These are phyloP conservation scores for Penicillium goetzii DNA, from an alignment of 495 filamentous ascomycete species.

Conservation along the genomic window DNA sequence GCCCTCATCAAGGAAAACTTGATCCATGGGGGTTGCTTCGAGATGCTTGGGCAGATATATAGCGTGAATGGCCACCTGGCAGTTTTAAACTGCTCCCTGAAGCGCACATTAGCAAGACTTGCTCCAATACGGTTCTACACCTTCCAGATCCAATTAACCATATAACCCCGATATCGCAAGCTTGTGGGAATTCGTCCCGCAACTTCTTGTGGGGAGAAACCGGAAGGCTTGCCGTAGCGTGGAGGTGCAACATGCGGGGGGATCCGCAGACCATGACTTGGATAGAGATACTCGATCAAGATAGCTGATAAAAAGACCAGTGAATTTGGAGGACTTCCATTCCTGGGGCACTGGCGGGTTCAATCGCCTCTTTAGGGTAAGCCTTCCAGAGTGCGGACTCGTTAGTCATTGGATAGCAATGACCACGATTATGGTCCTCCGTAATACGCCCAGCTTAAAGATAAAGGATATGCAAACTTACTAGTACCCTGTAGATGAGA, in stretches of 20 bases:
- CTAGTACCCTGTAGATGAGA: background rate
- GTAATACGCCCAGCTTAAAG: background rate
- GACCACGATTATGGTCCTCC: background rate
- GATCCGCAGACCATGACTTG: background rate
- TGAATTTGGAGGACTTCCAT: background rate
- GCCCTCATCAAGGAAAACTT: too few relatives aligned
- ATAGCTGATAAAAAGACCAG: background rate
- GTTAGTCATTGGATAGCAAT: background rate
- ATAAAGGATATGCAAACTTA: background rate
- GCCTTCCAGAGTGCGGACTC: background rate
- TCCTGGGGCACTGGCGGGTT: background rate
- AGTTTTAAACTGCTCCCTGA: background rate
- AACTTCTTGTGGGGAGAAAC: too few relatives aligned
- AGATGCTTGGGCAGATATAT: background rate
- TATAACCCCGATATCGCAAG: background rate
- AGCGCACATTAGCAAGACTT: background rate
- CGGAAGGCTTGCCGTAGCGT: constrained; percentile 4
- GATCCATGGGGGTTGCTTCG: background rate
- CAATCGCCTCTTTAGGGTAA: background rate
- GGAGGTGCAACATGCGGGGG: background rate
- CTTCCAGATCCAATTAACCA: too few relatives aligned
- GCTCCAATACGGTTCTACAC: background rate
- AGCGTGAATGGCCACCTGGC: background rate
- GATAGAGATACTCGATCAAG: background rate
- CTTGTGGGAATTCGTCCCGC: background rate